Evolutionary conservation across 495 filamentous ascomycete species (phyloP).

Genomic region (Penicillium turbatum): DNA sequence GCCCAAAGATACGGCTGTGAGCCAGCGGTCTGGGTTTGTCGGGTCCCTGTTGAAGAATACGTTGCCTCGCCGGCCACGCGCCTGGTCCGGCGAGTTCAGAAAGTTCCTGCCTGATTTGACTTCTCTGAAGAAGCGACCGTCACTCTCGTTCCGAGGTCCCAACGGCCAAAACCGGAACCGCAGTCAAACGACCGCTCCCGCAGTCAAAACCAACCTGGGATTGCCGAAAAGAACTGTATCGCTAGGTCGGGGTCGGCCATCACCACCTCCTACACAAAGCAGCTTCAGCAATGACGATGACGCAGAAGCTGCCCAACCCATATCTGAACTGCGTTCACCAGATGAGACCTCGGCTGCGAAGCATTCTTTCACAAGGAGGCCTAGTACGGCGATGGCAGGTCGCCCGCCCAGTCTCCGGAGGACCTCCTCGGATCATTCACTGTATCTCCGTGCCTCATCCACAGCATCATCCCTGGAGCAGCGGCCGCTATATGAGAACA

Average conservation of each 20-base stretch:
- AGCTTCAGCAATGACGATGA: conserved; percentile 11
- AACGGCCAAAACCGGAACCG: conserved; percentile 28
- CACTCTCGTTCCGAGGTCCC: conserved; percentile 39
- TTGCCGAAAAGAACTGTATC: conserved; percentile 6
- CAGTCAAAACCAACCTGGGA: conserved; percentile 1
- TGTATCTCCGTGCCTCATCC: conserved; percentile 62
- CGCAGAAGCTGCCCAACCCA: conserved; percentile 18
- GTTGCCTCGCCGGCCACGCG: conserved; percentile 36
- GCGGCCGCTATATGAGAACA: conserved; percentile 75
- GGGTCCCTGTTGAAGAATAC: conserved; percentile 38
- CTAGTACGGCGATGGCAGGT: conserved; percentile 19
- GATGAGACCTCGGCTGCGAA: conserved; percentile 30
- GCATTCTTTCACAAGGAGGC: conserved; percentile 32
- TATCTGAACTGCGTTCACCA: conserved; percentile 30
- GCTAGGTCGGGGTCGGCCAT: conserved; percentile 4
- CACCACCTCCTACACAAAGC: neutral
- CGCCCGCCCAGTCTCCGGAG: conserved; percentile 48
- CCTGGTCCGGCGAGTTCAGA: conserved; percentile 42
- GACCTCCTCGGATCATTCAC: conserved; percentile 70
- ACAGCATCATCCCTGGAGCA: conserved; percentile 80
- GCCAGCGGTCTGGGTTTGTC: conserved; percentile 35
- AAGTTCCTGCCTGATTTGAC: conserved; percentile 43
- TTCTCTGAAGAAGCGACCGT: conserved; percentile 44
- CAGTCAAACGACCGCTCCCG: conserved; percentile 26
- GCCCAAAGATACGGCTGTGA: conserved; percentile 14